phyloP scores from a whole-genome alignment of 257 asterid species.

The Solanum sitiens region DNA sequence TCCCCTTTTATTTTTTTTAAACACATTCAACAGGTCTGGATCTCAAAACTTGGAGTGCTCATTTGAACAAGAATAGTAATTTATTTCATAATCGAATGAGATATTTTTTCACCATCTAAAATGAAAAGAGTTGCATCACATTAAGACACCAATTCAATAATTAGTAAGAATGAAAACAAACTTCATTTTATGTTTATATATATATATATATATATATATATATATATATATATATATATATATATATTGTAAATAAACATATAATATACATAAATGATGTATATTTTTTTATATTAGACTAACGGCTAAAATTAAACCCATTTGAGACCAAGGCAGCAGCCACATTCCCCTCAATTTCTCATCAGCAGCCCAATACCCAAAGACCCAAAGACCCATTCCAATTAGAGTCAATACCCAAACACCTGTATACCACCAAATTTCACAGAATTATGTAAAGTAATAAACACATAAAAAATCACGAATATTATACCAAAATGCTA shows the following conservation, averaged over 20 bases:
- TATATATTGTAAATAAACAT: no score
- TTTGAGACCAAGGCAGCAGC: no score
- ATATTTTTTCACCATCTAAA: not conserved
- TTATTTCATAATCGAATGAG: not conserved
- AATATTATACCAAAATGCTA: not conserved
- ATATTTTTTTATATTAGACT: no score
- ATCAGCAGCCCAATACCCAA: no score
- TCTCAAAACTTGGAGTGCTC: not conserved
- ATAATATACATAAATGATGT: no score
- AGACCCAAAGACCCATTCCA: no score
- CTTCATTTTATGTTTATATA: not conserved
- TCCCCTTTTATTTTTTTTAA: no score
- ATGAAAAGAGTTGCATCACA: not conserved
- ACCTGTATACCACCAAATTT: constrained; percentile 13
- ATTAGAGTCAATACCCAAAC: no score
- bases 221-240: no score
- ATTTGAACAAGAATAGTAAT: not conserved
- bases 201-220: no score
- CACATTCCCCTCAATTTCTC: no score
- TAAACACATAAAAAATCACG: not conserved
- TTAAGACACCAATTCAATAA: not conserved
- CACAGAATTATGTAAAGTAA: not conserved
- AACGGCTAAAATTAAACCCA: no score
- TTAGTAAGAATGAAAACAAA: not conserved
- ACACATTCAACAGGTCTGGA: not conserved